phyloP scores from a whole-genome alignment of 805 yeast species.

The Kregervanrija pseudodelftensis region DNA sequence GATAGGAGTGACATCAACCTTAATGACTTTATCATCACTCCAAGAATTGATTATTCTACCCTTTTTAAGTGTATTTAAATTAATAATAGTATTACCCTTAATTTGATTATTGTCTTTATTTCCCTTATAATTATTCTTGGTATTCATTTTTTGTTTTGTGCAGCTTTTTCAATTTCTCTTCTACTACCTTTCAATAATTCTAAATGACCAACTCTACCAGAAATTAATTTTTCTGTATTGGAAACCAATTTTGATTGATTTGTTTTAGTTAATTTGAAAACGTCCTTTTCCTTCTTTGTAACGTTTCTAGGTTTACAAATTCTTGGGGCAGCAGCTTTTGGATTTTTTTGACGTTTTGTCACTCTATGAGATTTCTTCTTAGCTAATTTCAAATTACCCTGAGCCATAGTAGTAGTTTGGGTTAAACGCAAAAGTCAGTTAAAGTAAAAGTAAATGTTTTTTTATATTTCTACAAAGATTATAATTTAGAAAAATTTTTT shows the following conservation, averaged over 20 bases:
- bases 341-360: constrained; percentile 59
- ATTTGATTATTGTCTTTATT: not conserved
- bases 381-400: constrained; percentile 56
- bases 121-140: constrained; percentile 27
- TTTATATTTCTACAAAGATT: no score
- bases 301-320: constrained; percentile 61
- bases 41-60: no score
- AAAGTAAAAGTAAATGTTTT: no score
- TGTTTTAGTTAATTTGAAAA: constrained; percentile 50
- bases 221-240: constrained; percentile 73
- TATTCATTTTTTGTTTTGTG: constrained; percentile 39
- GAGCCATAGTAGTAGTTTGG: constrained; percentile 45
- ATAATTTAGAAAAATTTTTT: no score
- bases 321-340: constrained; percentile 69
- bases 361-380: constrained; percentile 44
- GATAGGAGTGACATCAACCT: constrained; percentile 14
- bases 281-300: constrained; percentile 34
- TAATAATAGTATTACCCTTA: not conserved
- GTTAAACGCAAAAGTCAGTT: no score
- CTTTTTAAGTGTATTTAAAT: no score
- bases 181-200: constrained; percentile 88
- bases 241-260: constrained; percentile 27
- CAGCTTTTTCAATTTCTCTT: constrained; percentile 64
- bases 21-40: not conserved
- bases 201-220: constrained; percentile 89